Base-by-base conservation (phyloP, 2,329 filamentous ascomycete species). In the Pseudogymnoascus verrucosus region DNA sequence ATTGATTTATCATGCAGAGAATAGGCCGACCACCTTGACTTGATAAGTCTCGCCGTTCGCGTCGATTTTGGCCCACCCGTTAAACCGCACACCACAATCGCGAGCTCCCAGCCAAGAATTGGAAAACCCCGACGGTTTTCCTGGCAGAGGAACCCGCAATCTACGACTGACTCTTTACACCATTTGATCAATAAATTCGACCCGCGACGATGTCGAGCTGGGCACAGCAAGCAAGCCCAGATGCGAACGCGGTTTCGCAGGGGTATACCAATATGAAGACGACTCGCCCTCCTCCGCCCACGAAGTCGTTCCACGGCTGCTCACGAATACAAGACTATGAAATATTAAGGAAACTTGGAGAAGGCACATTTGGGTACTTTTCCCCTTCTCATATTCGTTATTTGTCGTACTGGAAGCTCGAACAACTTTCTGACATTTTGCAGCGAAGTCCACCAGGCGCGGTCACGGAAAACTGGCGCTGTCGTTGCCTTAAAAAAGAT, bases 401-500 rank as follows among this genome's bases (percentile, higher is more conserved):
- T 28, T 44, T 10, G n/a, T 51, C 26, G 37, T 14, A 4, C 28
- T 26, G 59, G 12, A n/a, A 61, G 34, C 23, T 40, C 1, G 34
- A 60, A 40, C 59, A 37, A 61, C 7, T 61, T 61, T 61, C 47
- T 47, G 66, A 63, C 42, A 26, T 62, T 62, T 16, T 19, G 16
- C 67, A 89, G 88, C 69, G 92, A 98, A 78, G 95, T 98, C 40
- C 91, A 96, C 76, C 95, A 93, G 72, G 95, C 92, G 66, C 85
- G 85, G 66, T 91, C 89, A 28, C 88, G 85, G 71, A 89, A 84
- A 71, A 90, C 86, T 1, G 89, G 90, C 62, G 82, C 84, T 23
- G 76, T 93, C 54, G 89, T 96, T 65, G 95, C 95, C 3, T 77
- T 99, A 72, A 99, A 99, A 80, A 98, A 98, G 82, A 99, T 99